Conservation (phyloP, 2,329 filamentous ascomycete genomes). For the Aspergillus pseudotamarii region DNA sequence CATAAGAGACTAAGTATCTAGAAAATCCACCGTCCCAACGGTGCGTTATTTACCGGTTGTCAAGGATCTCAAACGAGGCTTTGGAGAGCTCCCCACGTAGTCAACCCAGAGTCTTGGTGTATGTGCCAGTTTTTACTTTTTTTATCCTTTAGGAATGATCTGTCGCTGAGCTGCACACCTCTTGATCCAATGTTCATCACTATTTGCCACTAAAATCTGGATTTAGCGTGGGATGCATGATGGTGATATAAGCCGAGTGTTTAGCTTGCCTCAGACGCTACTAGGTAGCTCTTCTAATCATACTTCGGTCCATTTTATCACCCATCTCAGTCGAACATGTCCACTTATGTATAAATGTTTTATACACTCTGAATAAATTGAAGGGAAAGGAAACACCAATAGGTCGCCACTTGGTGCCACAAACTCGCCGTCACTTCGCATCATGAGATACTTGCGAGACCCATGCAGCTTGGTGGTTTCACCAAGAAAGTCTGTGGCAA, state of each 20-base stretch:
- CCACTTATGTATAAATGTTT: not conserved
- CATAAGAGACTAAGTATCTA: not conserved
- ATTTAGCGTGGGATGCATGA: not conserved
- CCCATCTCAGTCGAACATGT: not conserved
- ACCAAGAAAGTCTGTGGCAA: not conserved
- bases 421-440: not conserved
- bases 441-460: not conserved
- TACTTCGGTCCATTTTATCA: not conserved
- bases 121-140: not conserved
- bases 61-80: not conserved
- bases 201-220: not conserved
- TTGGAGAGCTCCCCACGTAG: not conserved
- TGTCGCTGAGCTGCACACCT: not conserved
- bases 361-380: not conserved
- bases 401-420: not conserved
- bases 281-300: not conserved
- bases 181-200: not conserved
- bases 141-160: not conserved
- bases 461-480: slow-evolving; percentile 1
- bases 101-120: not conserved
- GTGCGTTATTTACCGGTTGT: not conserved
- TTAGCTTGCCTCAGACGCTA: not conserved
- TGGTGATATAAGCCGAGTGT: not conserved
- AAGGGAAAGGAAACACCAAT: not conserved
- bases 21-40: not conserved